Evolutionary conservation across 1,139 yeast genomes (phyloP).

Genomic region (Lodderomyces jiufengensis): DNA sequence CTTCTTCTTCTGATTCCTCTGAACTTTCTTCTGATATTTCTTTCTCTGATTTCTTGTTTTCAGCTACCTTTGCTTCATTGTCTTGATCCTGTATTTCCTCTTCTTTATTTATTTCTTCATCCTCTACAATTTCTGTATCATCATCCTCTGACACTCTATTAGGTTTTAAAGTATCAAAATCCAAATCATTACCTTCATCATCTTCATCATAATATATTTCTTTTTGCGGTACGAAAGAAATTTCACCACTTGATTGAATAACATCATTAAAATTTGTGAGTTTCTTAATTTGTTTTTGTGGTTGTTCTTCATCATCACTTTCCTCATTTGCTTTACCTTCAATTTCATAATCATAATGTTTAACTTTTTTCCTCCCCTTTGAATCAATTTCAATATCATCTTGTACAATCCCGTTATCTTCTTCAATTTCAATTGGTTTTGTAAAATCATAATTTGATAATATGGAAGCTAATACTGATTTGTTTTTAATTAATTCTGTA

Average conservation of each 20-base stretch:
- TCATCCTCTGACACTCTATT: slow-evolving; percentile 9
- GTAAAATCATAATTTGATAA: slow-evolving; percentile 57
- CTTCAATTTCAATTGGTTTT: slow-evolving; percentile 53
- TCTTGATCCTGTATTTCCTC: background rate
- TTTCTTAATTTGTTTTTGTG: slow-evolving; percentile 18
- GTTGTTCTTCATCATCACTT: slow-evolving; percentile 22
- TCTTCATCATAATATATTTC: slow-evolving; percentile 43
- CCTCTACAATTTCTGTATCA: background rate
- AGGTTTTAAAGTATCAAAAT: slow-evolving; percentile 17
- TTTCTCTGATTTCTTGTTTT: no score
- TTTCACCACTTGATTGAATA: slow-evolving; percentile 20
- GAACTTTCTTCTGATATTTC: background rate
- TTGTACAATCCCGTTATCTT: slow-evolving; percentile 38
- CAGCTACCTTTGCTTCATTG: slow-evolving; percentile 4
- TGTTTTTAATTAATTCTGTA: slow-evolving; percentile 30
- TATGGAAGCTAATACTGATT: slow-evolving; percentile 50
- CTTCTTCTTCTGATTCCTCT: background rate
- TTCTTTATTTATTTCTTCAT: slow-evolving; percentile 1
- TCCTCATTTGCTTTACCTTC: slow-evolving; percentile 26
- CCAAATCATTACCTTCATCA: slow-evolving; percentile 37
- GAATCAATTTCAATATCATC: slow-evolving; percentile 45
- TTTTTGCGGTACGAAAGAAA: slow-evolving; percentile 23
- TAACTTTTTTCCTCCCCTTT: slow-evolving; percentile 38
- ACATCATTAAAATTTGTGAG: slow-evolving; percentile 16
- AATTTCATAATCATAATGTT: slow-evolving; percentile 36